These are phyloP conservation scores for Yamadazyma phyllophila DNA, from an alignment of 805 yeast species.

Conservation along the genomic window DNA sequence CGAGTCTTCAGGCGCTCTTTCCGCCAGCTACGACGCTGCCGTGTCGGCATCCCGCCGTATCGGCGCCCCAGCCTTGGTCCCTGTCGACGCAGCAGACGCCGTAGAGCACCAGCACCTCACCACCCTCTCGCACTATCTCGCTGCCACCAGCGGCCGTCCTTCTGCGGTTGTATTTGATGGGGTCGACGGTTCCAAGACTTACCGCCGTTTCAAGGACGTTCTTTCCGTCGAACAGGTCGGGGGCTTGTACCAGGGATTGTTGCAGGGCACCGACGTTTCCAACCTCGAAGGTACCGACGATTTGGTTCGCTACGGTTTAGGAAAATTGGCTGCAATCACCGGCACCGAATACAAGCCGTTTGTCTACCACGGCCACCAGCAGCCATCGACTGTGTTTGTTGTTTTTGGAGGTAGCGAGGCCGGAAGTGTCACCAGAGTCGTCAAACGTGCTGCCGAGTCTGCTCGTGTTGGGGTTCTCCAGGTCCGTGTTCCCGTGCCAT, in stretches of 20 bases:
- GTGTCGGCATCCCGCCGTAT: conserved; percentile 60
- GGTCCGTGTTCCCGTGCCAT: conserved; percentile 78
- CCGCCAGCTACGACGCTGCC: conserved; percentile 62
- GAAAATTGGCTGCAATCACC: conserved; percentile 49
- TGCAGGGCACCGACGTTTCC: conserved; percentile 18
- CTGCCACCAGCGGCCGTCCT: conserved; percentile 50
- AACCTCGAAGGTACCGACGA: conserved; percentile 26
- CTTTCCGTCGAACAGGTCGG: conserved; percentile 44
- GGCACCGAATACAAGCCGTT: conserved; percentile 58
- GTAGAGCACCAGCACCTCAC: conserved; percentile 67
- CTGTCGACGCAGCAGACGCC: conserved; percentile 48
- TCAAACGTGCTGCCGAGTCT: conserved; percentile 31
- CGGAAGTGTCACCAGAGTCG: conserved; percentile 47
- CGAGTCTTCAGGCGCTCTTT: conserved; percentile 47
- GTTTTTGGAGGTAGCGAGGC: conserved; percentile 74
- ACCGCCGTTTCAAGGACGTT: conserved; percentile 45
- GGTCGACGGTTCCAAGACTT: conserved; percentile 54
- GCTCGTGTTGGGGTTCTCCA: conserved; percentile 62
- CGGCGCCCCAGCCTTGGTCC: conserved; percentile 67
- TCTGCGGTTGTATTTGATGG: conserved; percentile 82
- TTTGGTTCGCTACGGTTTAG: conserved; percentile 44
- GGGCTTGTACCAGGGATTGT: conserved; percentile 36
- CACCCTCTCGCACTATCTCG: conserved; percentile 60
- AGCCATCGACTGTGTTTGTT: conserved; percentile 75
- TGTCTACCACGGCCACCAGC: conserved; percentile 63